Percentiles rank a stretch among this genome's conserved stretches.
Conservation (phyloP, 2,329 filamentous ascomycete species). For the Trichophyton verrucosum region DNA sequence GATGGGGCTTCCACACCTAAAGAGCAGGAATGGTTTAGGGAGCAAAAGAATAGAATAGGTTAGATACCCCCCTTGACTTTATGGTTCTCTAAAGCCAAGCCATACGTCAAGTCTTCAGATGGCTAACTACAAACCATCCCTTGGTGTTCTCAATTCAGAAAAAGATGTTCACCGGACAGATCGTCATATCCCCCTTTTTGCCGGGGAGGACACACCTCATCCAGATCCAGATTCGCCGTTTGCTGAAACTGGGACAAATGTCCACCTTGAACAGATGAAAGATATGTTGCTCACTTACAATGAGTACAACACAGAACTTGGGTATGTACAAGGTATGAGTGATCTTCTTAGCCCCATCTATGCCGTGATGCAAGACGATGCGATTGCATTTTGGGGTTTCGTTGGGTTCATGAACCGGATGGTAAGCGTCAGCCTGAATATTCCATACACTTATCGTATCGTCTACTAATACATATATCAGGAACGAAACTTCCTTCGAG, state of each 20-base stretch:
- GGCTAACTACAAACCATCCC: slow-evolving; percentile 37
- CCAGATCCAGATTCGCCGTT: slow-evolving; percentile 94
- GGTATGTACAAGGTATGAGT: slow-evolving; percentile 98
- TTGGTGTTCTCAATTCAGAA: slow-evolving; percentile 53
- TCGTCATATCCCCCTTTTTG: slow-evolving; percentile 85
- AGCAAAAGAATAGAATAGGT: slow-evolving; percentile 90
- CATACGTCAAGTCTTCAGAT: slow-evolving; percentile 1
- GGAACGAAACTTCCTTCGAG: slow-evolving; percentile 88
- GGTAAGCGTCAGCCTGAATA: slow-evolving; percentile 32
- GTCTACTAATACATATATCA: slow-evolving; percentile 17
- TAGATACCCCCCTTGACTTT: slow-evolving; percentile 21
- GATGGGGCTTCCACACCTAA: slow-evolving; percentile 69
- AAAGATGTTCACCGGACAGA: slow-evolving; percentile 98
- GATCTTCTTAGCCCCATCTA: slow-evolving; percentile 93
- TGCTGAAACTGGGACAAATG: slow-evolving; percentile 83
- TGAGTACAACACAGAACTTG: slow-evolving; percentile 88
- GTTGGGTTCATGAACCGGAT: slow-evolving; percentile 94
- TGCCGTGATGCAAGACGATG: slow-evolving; percentile 93
- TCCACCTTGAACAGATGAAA: slow-evolving; percentile 97
- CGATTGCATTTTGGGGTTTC: slow-evolving; percentile 93
- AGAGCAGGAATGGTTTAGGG: slow-evolving; percentile 89
- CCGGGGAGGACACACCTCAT: slow-evolving; percentile 90
- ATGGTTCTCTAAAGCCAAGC: slow-evolving; percentile 21
- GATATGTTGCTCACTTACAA: slow-evolving; percentile 98
- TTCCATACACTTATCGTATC: neutral